Evolutionary conservation across 306 rosid genomes (phyloP).

Genomic region (Pyrus communis): DNA sequence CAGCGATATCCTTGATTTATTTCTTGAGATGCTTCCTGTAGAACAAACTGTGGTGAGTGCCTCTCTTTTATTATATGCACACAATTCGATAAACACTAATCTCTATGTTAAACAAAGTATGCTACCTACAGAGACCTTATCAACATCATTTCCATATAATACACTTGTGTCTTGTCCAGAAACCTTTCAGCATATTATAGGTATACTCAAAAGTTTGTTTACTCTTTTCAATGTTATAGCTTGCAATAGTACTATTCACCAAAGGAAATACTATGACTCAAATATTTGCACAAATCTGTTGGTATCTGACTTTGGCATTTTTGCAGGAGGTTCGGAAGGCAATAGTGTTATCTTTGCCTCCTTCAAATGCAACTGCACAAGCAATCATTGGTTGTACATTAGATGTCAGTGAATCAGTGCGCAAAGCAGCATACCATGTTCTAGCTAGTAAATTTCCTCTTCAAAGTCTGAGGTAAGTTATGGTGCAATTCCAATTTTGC

Average conservation of each 20-base stretch:
- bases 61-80: neutral
- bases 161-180: neutral
- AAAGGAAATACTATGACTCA: neutral
- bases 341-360: slow-evolving; percentile 79
- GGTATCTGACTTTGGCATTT: slow-evolving; percentile 2
- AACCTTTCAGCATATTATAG: neutral
- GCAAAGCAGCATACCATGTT: slow-evolving; percentile 78
- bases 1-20: slow-evolving; percentile 69
- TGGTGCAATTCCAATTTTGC: neutral
- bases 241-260: neutral
- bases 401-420: slow-evolving; percentile 88
- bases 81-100: neutral
- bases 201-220: neutral
- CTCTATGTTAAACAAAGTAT: neutral
- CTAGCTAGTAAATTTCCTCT: slow-evolving; percentile 90
- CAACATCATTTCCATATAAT: neutral
- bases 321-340: slow-evolving; percentile 89
- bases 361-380: slow-evolving; percentile 71
- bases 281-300: neutral
- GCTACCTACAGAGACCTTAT: neutral
- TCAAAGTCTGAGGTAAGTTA: slow-evolving; percentile 84
- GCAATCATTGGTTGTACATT: slow-evolving; percentile 75
- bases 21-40: slow-evolving; percentile 59
- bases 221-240: neutral
- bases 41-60: slow-evolving; percentile 74